These are phyloP conservation scores for Cenchrus purpureus DNA, from an alignment of 176 grass and related monocot genomes.

Conservation along the genomic window DNA sequence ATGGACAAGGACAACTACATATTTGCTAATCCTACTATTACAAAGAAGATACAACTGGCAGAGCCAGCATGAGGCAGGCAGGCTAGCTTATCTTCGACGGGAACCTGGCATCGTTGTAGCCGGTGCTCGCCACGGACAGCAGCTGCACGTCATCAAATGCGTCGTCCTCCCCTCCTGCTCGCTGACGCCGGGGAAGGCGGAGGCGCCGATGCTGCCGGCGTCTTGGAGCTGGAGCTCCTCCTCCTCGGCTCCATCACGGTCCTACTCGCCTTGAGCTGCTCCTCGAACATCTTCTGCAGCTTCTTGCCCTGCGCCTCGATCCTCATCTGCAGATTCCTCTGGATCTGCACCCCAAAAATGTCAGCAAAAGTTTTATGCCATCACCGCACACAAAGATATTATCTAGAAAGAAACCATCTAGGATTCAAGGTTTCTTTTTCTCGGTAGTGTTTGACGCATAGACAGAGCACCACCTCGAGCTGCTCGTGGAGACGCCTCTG, in stretches of 20 bases:
- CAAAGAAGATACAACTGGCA: background rate
- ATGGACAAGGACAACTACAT: too few species aligned
- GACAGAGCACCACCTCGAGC: slow-evolving; percentile 80
- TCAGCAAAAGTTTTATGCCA: background rate
- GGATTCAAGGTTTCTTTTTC: background rate
- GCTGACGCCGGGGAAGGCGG: background rate
- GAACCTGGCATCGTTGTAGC: slow-evolving; percentile 39
- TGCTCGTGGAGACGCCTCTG: slow-evolving; percentile 95
- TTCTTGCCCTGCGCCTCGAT: slow-evolving; percentile 84
- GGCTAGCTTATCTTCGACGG: slow-evolving; percentile 57
- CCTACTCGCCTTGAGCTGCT: slow-evolving; percentile 72
- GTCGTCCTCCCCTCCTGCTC: background rate
- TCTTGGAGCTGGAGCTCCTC: background rate
- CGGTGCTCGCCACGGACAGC: background rate
- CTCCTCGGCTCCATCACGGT: slow-evolving; percentile 27
- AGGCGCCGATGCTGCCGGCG: background rate
- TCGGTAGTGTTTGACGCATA: background rate
- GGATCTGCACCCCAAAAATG: slow-evolving; percentile 48
- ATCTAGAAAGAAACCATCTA: background rate
- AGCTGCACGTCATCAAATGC: slow-evolving; percentile 51
- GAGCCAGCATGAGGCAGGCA: background rate
- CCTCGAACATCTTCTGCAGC: slow-evolving; percentile 81
- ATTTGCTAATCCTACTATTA: too few species aligned
- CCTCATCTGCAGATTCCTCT: slow-evolving; percentile 74
- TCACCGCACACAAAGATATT: background rate